Percentiles rank a stretch among this genome's conserved stretches.
These are phyloP conservation scores for Isabelozyma gotoi DNA, from an alignment of 805 yeast genomes.

Conservation along the genomic window DNA sequence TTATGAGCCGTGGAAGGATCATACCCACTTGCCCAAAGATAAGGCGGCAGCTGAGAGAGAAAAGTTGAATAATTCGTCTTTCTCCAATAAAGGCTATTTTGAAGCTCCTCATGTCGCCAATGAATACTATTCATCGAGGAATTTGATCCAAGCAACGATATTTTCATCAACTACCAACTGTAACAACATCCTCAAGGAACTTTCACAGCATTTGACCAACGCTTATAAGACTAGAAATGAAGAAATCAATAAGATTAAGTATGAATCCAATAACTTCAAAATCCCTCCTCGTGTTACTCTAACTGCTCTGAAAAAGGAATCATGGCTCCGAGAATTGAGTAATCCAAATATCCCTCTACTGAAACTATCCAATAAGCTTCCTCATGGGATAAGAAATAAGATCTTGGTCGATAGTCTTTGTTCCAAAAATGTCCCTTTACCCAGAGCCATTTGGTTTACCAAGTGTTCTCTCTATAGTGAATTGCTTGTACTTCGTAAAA, in stretches of 20 bases:
- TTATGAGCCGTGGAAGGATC: slow-evolving; percentile 68
- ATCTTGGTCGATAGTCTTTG: slow-evolving; percentile 73
- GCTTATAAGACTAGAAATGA: slow-evolving; percentile 40
- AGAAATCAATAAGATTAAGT: slow-evolving; percentile 36
- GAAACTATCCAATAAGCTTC: slow-evolving; percentile 73
- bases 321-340: slow-evolving; percentile 83
- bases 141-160: slow-evolving; percentile 49
- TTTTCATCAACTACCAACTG: slow-evolving; percentile 36
- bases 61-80: slow-evolving; percentile 45
- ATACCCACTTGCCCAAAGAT: slow-evolving; percentile 25
- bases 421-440: slow-evolving; percentile 63
- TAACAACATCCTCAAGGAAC: slow-evolving; percentile 32
- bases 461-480: slow-evolving; percentile 85
- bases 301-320: slow-evolving; percentile 80
- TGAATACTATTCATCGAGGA: slow-evolving; percentile 71
- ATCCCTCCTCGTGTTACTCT: slow-evolving; percentile 90
- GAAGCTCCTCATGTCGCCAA: slow-evolving; percentile 61
- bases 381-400: slow-evolving; percentile 84
- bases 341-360: slow-evolving; percentile 63
- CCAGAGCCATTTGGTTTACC: slow-evolving; percentile 90
- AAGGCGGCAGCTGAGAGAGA: slow-evolving; percentile 46
- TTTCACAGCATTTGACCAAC: slow-evolving; percentile 37
- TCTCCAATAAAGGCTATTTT: slow-evolving; percentile 68
- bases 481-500: slow-evolving; percentile 29
- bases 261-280: slow-evolving; percentile 47